These are phyloP conservation scores for Antitrichia curtipendula DNA, from an alignment of 225 moss, liverwort and hornwort genomes.

Conservation along the genomic window DNA sequence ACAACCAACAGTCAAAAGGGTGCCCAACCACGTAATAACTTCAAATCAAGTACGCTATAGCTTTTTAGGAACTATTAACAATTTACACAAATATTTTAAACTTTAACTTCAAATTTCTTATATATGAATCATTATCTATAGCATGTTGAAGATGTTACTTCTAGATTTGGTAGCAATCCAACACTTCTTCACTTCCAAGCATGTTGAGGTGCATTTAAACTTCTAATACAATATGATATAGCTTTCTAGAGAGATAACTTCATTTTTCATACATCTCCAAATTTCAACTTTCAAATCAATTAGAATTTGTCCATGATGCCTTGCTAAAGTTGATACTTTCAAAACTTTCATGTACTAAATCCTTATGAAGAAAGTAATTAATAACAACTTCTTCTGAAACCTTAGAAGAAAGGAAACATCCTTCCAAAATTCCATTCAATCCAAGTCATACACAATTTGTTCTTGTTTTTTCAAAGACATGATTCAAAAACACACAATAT, in stretches of 20 bases:
- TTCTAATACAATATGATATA: too few relatives aligned
- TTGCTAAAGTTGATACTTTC: too few relatives aligned
- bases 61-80: not conserved
- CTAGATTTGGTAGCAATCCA: accelerated
- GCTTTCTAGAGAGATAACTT: not conserved
- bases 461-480: accelerated
- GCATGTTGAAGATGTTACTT: accelerated
- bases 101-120: not conserved
- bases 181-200: accelerated
- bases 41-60: accelerated
- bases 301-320: too few relatives aligned
- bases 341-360: too few relatives aligned
- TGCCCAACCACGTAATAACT: not conserved
- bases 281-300: too few relatives aligned
- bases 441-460: not conserved
- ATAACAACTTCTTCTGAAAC: not conserved
- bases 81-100: not conserved
- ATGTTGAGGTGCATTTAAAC: not conserved
- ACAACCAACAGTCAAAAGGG: not conserved
- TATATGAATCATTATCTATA: accelerated
- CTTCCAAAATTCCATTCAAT: not conserved
- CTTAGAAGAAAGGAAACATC: accelerated
- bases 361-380: not conserved
- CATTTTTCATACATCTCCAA: too few relatives aligned
- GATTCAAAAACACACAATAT: not conserved